These are phyloP conservation scores for Daldinia eschscholtzii DNA, from an alignment of 2,329 filamentous ascomycete species.

Conservation along the genomic window DNA sequence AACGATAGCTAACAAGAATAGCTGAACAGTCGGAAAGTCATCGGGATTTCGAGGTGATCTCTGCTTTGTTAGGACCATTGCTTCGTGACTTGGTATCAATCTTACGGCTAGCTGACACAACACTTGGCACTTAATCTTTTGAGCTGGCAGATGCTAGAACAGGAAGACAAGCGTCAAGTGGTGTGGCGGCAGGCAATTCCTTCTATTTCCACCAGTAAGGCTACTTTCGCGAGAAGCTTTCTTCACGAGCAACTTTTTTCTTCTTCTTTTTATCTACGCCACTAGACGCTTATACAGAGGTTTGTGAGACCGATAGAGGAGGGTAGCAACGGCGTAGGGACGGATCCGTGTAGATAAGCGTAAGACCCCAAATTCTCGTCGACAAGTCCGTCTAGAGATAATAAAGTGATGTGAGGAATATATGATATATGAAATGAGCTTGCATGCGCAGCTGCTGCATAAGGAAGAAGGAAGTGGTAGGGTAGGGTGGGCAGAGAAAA, in stretches of 20 bases:
- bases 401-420: conserved; percentile 13
- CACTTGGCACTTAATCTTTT: conserved; percentile 48
- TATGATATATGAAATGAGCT: conserved; percentile 24
- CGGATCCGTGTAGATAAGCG: conserved; percentile 1
- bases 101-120: conserved; percentile 61
- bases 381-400: conserved; percentile 25
- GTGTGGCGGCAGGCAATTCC: conserved; percentile 39
- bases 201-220: conserved; percentile 28
- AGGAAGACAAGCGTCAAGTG: conserved; percentile 43
- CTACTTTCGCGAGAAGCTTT: conserved; percentile 19
- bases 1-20: conserved; percentile 90
- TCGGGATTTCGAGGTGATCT: conserved; percentile 71
- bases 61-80: conserved; percentile 67
- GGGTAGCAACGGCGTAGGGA: conserved; percentile 22
- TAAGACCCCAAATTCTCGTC: conserved; percentile 21
- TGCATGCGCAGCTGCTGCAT: conserved; percentile 33
- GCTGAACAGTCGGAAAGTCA: conserved; percentile 83
- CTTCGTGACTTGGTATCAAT: conserved; percentile 56
- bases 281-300: conserved; percentile 24
- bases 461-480: conserved; percentile 9
- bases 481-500: conserved; percentile 13
- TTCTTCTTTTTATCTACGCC: conserved; percentile 30
- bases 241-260: conserved; percentile 19
- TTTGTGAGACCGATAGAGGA: conserved; percentile 24
- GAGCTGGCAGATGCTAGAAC: conserved; percentile 37